phyloP scores from a whole-genome alignment of 2,329 filamentous ascomycete genomes.

The Xylariaceae sp. region DNA sequence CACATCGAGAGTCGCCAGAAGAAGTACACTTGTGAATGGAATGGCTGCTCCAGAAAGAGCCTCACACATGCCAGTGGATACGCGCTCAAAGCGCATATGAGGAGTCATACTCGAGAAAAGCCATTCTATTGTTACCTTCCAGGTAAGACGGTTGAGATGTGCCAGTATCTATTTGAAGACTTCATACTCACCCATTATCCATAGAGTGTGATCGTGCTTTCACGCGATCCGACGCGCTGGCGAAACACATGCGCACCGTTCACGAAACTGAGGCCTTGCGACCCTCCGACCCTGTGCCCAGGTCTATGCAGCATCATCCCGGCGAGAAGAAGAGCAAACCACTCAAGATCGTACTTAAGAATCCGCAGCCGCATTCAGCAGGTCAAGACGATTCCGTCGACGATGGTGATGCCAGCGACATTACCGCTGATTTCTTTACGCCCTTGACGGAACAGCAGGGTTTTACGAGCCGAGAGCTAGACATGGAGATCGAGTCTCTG shows the following conservation, averaged over 20 bases:
- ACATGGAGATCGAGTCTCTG: constrained; percentile 53
- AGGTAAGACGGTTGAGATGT: constrained; percentile 51
- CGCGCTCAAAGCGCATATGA: constrained; percentile 93
- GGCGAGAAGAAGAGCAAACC: constrained; percentile 44
- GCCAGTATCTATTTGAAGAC: neutral
- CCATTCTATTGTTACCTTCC: constrained; percentile 95
- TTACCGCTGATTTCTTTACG: constrained; percentile 55
- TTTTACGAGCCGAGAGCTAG: constrained; percentile 61
- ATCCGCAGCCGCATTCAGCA: constrained; percentile 51
- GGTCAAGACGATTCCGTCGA: constrained; percentile 51
- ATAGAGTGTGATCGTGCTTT: constrained; percentile 95
- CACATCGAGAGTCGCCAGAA: constrained; percentile 92
- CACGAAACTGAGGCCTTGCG: constrained; percentile 93
- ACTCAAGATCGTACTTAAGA: constrained; percentile 60
- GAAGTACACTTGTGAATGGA: constrained; percentile 98
- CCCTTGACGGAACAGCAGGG: constrained; percentile 51
- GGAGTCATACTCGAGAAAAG: constrained; percentile 96
- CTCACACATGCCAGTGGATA: constrained; percentile 92
- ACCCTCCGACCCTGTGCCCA: constrained; percentile 69
- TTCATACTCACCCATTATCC: constrained; percentile 11
- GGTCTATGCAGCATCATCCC: constrained; percentile 53
- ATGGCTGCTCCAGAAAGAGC: constrained; percentile 80
- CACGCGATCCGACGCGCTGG: constrained; percentile 88
- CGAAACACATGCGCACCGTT: constrained; percentile 97
- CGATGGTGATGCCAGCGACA: constrained; percentile 50